These are phyloP conservation scores for Blastomyces silverae DNA, from an alignment of 2,329 filamentous ascomycete species.

Conservation along the genomic window DNA sequence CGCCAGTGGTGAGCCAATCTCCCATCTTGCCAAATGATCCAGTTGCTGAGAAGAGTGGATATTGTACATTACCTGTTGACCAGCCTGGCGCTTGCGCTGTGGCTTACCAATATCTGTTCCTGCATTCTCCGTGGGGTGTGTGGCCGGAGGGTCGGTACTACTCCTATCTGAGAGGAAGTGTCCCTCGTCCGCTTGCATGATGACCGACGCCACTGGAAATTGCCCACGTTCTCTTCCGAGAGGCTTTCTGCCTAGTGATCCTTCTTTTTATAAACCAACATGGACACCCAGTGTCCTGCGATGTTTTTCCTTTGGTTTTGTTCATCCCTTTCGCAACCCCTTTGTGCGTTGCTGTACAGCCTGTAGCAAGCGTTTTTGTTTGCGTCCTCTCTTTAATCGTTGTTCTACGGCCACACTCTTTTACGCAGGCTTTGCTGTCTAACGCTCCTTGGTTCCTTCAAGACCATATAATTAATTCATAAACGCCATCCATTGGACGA, in stretches of 20 bases:
- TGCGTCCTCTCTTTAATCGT: conserved; percentile 51
- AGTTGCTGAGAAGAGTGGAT: too few relatives aligned
- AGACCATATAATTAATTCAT: conserved; percentile 23
- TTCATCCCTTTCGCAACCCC: conserved; percentile 9
- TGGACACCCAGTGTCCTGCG: background rate
- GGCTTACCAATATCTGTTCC: background rate
- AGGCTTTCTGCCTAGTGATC: background rate
- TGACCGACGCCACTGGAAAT: background rate
- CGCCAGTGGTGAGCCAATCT: background rate
- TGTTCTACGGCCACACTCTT: conserved; percentile 25
- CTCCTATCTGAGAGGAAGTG: too few relatives aligned
- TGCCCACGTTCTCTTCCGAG: background rate
- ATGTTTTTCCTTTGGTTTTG: background rate
- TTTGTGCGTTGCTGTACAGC: background rate
- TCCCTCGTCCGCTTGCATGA: background rate
- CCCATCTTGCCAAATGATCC: background rate
- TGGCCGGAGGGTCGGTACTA: background rate
- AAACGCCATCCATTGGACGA: conserved; percentile 27
- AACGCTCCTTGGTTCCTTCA: conserved; percentile 32
- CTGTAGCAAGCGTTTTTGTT: conserved; percentile 34
- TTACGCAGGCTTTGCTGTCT: conserved; percentile 36
- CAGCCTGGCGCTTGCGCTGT: background rate
- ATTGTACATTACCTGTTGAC: too few relatives aligned
- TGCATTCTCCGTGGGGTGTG: background rate
- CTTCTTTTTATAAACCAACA: background rate